Evolutionary conservation across 768 basidiomycete genomes (phyloP).

Genomic region (Cystobasidium tubakii): DNA sequence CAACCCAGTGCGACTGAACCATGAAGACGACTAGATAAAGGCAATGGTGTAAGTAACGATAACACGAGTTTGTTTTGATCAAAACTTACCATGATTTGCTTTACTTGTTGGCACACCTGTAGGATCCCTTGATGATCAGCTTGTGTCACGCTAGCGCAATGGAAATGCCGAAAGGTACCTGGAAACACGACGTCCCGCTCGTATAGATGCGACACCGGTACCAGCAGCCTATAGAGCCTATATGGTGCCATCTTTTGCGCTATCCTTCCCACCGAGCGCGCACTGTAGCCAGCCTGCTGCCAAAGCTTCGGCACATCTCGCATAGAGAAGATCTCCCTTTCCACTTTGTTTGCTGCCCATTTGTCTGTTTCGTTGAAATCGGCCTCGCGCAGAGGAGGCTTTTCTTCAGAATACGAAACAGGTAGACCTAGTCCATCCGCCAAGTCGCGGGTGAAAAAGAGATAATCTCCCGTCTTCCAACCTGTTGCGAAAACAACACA

Average conservation of each 20-base stretch:
- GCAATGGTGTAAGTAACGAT: neutral
- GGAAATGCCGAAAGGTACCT: neutral
- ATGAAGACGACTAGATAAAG: slow-evolving; percentile 12
- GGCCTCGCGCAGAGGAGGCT: slow-evolving; percentile 17
- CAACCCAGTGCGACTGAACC: slow-evolving; percentile 20
- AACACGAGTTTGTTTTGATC: neutral
- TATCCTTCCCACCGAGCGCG: slow-evolving; percentile 3
- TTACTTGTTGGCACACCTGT: slow-evolving; percentile 28
- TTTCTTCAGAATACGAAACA: neutral
- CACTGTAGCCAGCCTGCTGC: slow-evolving; percentile 11
- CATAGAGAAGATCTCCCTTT: neutral
- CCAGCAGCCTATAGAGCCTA: slow-evolving; percentile 20
- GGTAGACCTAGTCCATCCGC: slow-evolving; percentile 27
- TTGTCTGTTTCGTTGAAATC: slow-evolving; percentile 13
- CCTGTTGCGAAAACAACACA: slow-evolving; percentile 39
- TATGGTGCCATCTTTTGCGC: neutral
- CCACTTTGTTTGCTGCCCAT: neutral
- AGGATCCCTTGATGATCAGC: neutral
- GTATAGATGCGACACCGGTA: slow-evolving; percentile 17
- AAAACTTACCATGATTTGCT: neutral
- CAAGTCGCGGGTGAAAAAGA: slow-evolving; percentile 31
- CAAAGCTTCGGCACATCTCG: slow-evolving; percentile 9
- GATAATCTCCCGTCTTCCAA: slow-evolving; percentile 38
- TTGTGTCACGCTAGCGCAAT: no score
- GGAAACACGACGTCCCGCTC: slow-evolving; percentile 20